Base-by-base conservation (phyloP, 805 yeast genomes). In the Cyberlindnera mrakii region DNA sequence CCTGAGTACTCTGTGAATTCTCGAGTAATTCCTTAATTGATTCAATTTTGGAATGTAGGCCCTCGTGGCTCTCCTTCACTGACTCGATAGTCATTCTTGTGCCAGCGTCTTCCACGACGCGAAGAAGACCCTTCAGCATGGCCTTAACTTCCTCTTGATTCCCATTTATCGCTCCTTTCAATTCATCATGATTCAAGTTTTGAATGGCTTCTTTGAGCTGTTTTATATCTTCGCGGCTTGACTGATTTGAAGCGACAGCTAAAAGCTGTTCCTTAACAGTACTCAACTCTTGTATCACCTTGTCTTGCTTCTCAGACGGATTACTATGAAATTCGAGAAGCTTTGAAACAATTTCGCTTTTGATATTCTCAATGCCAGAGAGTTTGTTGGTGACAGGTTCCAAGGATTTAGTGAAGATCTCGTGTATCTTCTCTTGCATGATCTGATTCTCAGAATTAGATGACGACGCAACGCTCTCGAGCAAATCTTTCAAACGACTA, bases 401-500 rank as follows among this genome's bases (percentile, higher is more conserved):
- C 14, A 34, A 6, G 10, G 38, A 35, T 29, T 29, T 40, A 11
- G 38, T 18, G 30, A 40, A 16, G 18, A 34, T 29, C 27, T 37
- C 40, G 15, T 37, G 40, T 13, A 30, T 37, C 32, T 19, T 41
- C 11, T 41, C 39, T 9, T 15, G 36, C 7, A 15, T 37, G n/a
- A 37, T 13, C 13, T 31, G n/a, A 14, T 34, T 15, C n/a, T 32
- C 36, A 14, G 39, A 11, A 3, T 35, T 32, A 8, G 47, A 31
- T 3, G 46, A 34, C 0, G 42, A 33, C 3, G 48, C 42, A 3
- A 56, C 55, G 40, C 46, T 56, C 31, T 52, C 49, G 6, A 58
- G 46, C 16, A 58, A 33, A 40, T 53, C 53, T 33, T 57, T 57
- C 44, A 58, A 52, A 33, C 52, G 58, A 2, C 52, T 43, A 39